Evolutionary conservation across 1,284 basidiomycete species (phyloP), one percentile per base, ranked within the genome.

Genomic region (Rhodotorula sp.): DNA sequence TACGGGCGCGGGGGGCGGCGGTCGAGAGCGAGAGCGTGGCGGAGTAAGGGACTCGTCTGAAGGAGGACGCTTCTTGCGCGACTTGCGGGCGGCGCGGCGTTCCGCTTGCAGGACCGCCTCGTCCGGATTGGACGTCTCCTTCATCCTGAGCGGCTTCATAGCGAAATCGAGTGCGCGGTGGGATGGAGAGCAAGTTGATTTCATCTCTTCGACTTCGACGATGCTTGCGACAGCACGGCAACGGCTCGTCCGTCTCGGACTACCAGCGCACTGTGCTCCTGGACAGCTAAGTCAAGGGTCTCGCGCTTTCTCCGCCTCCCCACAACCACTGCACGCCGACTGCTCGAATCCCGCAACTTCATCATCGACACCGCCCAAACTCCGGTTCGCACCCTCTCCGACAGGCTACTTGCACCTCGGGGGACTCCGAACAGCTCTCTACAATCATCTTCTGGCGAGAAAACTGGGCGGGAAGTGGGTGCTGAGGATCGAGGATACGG

Each of bases 341-440:
- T 60, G 62, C 48, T 59, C 60, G 17, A 54, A 57, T 29, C 22
- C 52, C 9, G 24, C 55, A 5, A 34, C 64, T 4, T 17, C 59
- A 24, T 34, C 64, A 1, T 22, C 32, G 6, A 22, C 24, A 32
- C 55, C 62, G 13, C 57, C 32, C 27, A 67, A 61, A 60, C 77
- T 99, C 13, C 89, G 95, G 11, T 99, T 99, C 80, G 95, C 95
- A 0, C 95, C 96, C 0, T 98, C 95, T 0, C 96, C 96, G 0
- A 99, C 96, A 0, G 95, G 96, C 4, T 86, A 89, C 57, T 84
- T 99, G 2, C 95, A 99, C 81, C 87, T 99, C 1, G 95, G 95
- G 2, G 95, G 96, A 0, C 86, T 99, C n/a, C 83, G 96, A 27
- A 99, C 94, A 59, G 96, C 94, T 0, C 83, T 99, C 6, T 94